phyloP scores from a whole-genome alignment of 352 stramenopile species.

The Hyaloperonospora arabidopsidis region DNA sequence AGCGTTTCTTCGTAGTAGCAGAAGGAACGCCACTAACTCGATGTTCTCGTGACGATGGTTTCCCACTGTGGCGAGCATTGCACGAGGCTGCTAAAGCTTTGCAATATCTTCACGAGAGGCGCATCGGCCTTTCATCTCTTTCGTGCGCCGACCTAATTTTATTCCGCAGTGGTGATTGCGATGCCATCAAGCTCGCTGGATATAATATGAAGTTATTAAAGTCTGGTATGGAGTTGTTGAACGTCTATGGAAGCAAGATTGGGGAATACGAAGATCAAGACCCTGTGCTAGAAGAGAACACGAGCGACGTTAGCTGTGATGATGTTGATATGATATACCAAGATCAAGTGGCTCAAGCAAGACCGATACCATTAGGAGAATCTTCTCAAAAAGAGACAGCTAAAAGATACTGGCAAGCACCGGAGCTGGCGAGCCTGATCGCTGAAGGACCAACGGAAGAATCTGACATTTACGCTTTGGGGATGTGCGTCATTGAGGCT shows the following conservation, averaged over 20 bases:
- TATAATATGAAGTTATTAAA: constrained; percentile 25
- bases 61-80: constrained; percentile 27
- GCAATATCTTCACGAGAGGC: constrained; percentile 22
- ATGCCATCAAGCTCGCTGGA: constrained; percentile 19
- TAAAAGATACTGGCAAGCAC: constrained; percentile 20
- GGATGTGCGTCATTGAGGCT: constrained; percentile 30
- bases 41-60: constrained; percentile 20
- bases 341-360: constrained; percentile 3
- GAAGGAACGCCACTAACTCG: constrained; percentile 21
- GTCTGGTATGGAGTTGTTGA: constrained; percentile 6
- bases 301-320: constrained; percentile 11
- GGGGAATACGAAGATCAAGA: constrained; percentile 5
- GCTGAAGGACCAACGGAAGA: constrained; percentile 17
- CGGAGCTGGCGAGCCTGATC: constrained; percentile 9
- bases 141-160: constrained; percentile 29
- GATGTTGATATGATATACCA: constrained; percentile 20
- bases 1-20: constrained; percentile 26
- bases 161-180: constrained; percentile 16
- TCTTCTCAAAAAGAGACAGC: not conserved
- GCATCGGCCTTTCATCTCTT: constrained; percentile 15
- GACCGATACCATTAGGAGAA: not conserved
- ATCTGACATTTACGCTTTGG: constrained; percentile 24
- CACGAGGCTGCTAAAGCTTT: constrained; percentile 25
- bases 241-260: not conserved
- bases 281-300: constrained; percentile 18